These are phyloP conservation scores for Gymnopilus dilepis DNA, from an alignment of 768 basidiomycete genomes.

Conservation along the genomic window DNA sequence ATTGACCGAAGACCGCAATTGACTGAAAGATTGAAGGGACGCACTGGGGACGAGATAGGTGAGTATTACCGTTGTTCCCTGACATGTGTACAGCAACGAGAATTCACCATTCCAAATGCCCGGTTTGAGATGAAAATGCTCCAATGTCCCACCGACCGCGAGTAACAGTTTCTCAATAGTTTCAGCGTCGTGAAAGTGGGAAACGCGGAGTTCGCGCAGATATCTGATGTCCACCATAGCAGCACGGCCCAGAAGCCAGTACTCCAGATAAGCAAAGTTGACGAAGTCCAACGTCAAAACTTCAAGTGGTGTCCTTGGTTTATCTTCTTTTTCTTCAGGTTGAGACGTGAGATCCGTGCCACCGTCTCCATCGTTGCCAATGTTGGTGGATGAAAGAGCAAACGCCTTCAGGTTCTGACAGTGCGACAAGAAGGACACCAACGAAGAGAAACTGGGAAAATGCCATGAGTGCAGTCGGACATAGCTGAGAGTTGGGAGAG, in stretches of 20 bases:
- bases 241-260: constrained; percentile 41
- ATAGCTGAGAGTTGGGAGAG: constrained; percentile 39
- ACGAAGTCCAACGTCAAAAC: constrained; percentile 49
- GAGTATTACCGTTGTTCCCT: constrained; percentile 9
- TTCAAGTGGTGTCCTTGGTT: constrained; percentile 28
- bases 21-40: constrained; percentile 39
- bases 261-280: constrained; percentile 39
- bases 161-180: constrained; percentile 42
- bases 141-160: constrained; percentile 40
- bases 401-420: constrained; percentile 42
- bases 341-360: constrained; percentile 10
- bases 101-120: constrained; percentile 45
- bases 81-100: constrained; percentile 1
- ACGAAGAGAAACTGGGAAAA: constrained; percentile 40
- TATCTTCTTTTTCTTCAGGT: constrained; percentile 11
- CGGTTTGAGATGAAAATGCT: constrained; percentile 51
- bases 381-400: constrained; percentile 40
- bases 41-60: constrained; percentile 31
- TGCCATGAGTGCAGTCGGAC: constrained; percentile 47
- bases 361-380: constrained; percentile 28
- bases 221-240: constrained; percentile 39
- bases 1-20: constrained; percentile 43
- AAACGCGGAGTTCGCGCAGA: constrained; percentile 48
- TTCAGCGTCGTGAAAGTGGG: constrained; percentile 43
- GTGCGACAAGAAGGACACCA: constrained; percentile 38